These are phyloP conservation scores for Austropuccinia psidii DNA, from an alignment of 1,284 basidiomycete genomes.

Conservation along the genomic window DNA sequence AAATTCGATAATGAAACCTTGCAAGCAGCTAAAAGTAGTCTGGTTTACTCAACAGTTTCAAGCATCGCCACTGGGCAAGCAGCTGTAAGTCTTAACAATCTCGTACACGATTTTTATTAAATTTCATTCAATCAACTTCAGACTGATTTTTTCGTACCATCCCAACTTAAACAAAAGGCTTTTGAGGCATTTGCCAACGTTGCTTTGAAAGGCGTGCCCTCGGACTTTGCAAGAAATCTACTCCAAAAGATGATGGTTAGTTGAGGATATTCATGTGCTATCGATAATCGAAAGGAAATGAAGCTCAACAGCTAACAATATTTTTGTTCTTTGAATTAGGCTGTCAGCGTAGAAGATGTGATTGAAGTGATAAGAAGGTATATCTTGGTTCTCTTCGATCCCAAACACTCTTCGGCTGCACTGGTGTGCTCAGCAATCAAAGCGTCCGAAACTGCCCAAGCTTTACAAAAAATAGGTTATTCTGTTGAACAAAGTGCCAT, in stretches of 20 bases:
- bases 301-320: slow-evolving; percentile 67
- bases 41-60: slow-evolving; percentile 74
- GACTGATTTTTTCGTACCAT: background rate
- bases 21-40: slow-evolving; percentile 85
- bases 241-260: background rate
- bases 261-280: too few relatives aligned
- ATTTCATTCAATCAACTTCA: slow-evolving; percentile 34
- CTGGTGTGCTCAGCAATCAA: too few relatives aligned
- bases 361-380: slow-evolving; percentile 62
- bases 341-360: slow-evolving; percentile 69
- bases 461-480: too few relatives aligned
- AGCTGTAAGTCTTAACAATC: slow-evolving; percentile 56
- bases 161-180: too few relatives aligned
- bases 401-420: slow-evolving; percentile 69
- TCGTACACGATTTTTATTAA: slow-evolving; percentile 42
- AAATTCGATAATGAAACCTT: slow-evolving; percentile 71
- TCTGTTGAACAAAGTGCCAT: too few relatives aligned
- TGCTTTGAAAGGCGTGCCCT: slow-evolving; percentile 68
- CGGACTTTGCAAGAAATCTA: slow-evolving; percentile 53
- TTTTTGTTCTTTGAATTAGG: slow-evolving; percentile 49
- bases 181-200: slow-evolving; percentile 74
- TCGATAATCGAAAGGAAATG: too few relatives aligned
- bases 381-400: slow-evolving; percentile 77
- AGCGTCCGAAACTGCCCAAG: too few relatives aligned
- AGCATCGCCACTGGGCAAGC: slow-evolving; percentile 73